A percentile compares a stretch with the other conserved stretches of the same genome.
These are phyloP conservation scores for Prunus fruticosa DNA, from an alignment of 306 rosid genomes.

Conservation along the genomic window DNA sequence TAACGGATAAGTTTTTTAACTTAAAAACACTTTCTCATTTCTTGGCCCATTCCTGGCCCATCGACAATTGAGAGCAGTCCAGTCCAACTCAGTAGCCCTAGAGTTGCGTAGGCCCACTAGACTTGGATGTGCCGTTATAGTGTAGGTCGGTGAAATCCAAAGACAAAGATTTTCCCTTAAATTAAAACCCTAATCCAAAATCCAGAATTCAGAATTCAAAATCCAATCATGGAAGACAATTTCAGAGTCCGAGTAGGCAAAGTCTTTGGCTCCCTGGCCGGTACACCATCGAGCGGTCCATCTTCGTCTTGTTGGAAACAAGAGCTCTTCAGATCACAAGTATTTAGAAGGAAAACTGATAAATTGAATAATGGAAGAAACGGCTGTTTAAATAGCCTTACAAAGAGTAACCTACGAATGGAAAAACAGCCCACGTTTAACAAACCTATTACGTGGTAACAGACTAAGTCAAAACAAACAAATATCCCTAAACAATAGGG, in stretches of 20 bases:
- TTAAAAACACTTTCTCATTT: too few species aligned
- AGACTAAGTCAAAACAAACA: too few species aligned
- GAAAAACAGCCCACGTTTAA: too few species aligned
- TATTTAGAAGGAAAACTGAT: too few species aligned
- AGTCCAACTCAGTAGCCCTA: not conserved
- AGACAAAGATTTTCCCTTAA: not conserved
- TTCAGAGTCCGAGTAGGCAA: slow-evolving; percentile 55
- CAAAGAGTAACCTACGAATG: too few species aligned
- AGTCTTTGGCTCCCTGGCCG: slow-evolving; percentile 40
- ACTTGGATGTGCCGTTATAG: not conserved
- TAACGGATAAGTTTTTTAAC: not conserved
- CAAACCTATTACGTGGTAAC: too few species aligned
- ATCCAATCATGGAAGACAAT: slow-evolving; percentile 54
- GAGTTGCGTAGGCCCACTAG: not conserved
- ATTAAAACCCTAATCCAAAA: not conserved
- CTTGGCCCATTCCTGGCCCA: not conserved
- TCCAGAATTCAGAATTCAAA: not conserved
- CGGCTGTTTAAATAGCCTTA: too few species aligned
- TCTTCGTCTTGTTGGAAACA: slow-evolving; percentile 5
- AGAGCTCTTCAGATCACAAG: too few species aligned
- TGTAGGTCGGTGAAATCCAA: not conserved
- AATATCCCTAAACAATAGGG: too few species aligned
- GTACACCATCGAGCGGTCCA: slow-evolving; percentile 10
- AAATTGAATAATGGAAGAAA: fast-evolving
- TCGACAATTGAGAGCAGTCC: not conserved